phyloP scores from a whole-genome alignment of 2,329 filamentous ascomycete genomes.

The Trichoderma sp. region DNA sequence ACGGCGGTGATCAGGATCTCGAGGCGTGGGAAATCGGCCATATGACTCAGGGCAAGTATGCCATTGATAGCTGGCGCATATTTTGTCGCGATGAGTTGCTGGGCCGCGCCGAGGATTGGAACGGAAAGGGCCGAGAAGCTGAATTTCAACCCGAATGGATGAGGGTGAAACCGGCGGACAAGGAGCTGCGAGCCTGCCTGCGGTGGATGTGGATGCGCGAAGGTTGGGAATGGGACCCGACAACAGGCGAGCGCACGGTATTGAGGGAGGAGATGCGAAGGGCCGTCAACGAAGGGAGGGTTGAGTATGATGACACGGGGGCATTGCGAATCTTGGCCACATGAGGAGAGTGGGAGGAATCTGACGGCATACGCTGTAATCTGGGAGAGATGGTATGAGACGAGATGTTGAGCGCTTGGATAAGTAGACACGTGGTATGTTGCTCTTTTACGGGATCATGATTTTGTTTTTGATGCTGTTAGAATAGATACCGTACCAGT shows the following conservation, averaged over 20 bases:
- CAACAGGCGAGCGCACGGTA: slow-evolving; percentile 60
- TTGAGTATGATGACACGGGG: slow-evolving; percentile 53
- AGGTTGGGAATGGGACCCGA: slow-evolving; percentile 76
- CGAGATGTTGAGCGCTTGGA: background rate
- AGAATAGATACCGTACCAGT: background rate
- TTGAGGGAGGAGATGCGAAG: slow-evolving; percentile 51
- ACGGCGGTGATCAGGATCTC: slow-evolving; percentile 20
- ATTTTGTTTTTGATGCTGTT: no score
- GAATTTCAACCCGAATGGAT: slow-evolving; percentile 87
- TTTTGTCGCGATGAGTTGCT: slow-evolving; percentile 81
- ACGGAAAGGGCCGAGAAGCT: slow-evolving; percentile 49
- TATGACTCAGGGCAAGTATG: slow-evolving; percentile 77
- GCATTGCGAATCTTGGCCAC: slow-evolving; percentile 42
- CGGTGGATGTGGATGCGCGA: slow-evolving; percentile 91
- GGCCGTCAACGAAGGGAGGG: slow-evolving; percentile 56
- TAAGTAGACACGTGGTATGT: background rate
- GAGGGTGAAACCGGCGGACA: slow-evolving; percentile 76
- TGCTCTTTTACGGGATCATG: background rate
- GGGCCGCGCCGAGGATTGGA: slow-evolving; percentile 63
- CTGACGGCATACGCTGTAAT: background rate
- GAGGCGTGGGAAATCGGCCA: slow-evolving; percentile 80
- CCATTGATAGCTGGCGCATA: slow-evolving; percentile 87
- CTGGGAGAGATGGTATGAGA: background rate
- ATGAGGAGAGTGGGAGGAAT: background rate
- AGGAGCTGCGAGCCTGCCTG: slow-evolving; percentile 82